Conservation (phyloP, 305 asterid genomes). For the Euphrasia arctica region DNA sequence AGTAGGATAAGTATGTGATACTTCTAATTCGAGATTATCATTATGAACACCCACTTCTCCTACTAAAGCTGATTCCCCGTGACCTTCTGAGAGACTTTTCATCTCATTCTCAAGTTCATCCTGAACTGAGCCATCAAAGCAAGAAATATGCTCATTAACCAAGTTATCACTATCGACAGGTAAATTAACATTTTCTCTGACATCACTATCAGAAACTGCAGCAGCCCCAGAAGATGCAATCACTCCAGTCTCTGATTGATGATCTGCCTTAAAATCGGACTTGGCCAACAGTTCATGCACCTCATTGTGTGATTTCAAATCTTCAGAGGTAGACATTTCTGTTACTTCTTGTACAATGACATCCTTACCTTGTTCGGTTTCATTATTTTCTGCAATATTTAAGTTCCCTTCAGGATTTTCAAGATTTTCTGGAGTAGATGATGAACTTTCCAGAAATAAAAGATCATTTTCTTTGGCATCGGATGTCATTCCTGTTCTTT, state of each 20-base stretch:
- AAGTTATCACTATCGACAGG: slow-evolving; percentile 29
- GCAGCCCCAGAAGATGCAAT: slow-evolving; percentile 22
- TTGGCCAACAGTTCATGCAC: slow-evolving; percentile 32
- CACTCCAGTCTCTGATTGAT: slow-evolving; percentile 28
- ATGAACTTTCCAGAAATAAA: slow-evolving; percentile 30
- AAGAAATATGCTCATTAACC: slow-evolving; percentile 37
- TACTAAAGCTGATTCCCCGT: slow-evolving; percentile 26
- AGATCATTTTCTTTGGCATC: slow-evolving; percentile 28
- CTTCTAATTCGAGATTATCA: slow-evolving; percentile 38
- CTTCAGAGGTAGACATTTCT: slow-evolving; percentile 23
- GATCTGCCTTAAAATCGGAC: slow-evolving; percentile 28
- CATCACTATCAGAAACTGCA: slow-evolving; percentile 25
- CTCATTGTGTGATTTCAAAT: slow-evolving; percentile 28
- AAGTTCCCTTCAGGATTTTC: slow-evolving; percentile 27
- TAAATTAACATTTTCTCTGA: slow-evolving; percentile 24
- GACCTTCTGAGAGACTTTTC: slow-evolving; percentile 28
- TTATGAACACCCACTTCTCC: slow-evolving; percentile 36
- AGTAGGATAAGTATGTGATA: slow-evolving; percentile 25
- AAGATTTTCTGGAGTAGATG: slow-evolving; percentile 31
- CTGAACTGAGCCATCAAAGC: slow-evolving; percentile 30
- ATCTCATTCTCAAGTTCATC: slow-evolving; percentile 34
- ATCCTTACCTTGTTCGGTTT: slow-evolving; percentile 22
- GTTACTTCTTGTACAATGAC: slow-evolving; percentile 31
- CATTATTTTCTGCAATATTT: slow-evolving; percentile 30
- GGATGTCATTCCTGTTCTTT: slow-evolving; percentile 27